Evolutionary conservation across 768 basidiomycete species (phyloP), one percentile per base, ranked within the genome.

Genomic region (Leccinum aurantiacum): DNA sequence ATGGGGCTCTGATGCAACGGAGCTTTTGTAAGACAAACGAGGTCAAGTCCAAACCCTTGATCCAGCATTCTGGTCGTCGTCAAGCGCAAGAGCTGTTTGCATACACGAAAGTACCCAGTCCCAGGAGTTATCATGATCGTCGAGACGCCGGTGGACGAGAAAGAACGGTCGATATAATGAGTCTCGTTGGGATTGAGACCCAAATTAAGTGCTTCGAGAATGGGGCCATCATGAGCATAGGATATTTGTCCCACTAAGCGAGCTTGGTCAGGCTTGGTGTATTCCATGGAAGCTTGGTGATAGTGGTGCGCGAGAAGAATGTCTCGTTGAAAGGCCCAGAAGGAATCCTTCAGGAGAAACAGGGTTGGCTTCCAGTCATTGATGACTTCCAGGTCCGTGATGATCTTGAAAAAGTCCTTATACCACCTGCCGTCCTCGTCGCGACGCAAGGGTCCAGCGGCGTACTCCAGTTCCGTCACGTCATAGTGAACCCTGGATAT

Each of bases 341-440:
- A 90, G 2, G 93, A 87, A 69, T 91, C 86, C 72, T 95, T 96
- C 69, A 98, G 82, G 69, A 84, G 86, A 60, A 91, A 87, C 5
- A 98, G 82, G 0, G 91, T 93, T 2, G 88, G 83, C 63, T 89
- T 89, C 93, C 95, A 96, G 67, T 95, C 92, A 59, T 85, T 78
- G 48, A 93, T 81, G 51, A 93, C 85, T 68, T 98, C 94, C 33
- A 96, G 79, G 69, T 98, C 96, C 4, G 93, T 91, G 69, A 95
- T 91, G 65, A 98, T 88, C 74, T 96, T 95, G 83, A 87, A 98
- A 67, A 95, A 96, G 71, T 97, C 97, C 74, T 97, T 96, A 77
- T 95, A 94, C 86, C 87, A 93, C 52, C 78, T 76, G 10, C 87
- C 89, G 50, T 87, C 80, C 57, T 92, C 91, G 66, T 94, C 89